Evolutionary conservation across 768 basidiomycete genomes (phyloP), one percentile per base, ranked within the genome.

Genomic region (Myochromella boudieri): DNA sequence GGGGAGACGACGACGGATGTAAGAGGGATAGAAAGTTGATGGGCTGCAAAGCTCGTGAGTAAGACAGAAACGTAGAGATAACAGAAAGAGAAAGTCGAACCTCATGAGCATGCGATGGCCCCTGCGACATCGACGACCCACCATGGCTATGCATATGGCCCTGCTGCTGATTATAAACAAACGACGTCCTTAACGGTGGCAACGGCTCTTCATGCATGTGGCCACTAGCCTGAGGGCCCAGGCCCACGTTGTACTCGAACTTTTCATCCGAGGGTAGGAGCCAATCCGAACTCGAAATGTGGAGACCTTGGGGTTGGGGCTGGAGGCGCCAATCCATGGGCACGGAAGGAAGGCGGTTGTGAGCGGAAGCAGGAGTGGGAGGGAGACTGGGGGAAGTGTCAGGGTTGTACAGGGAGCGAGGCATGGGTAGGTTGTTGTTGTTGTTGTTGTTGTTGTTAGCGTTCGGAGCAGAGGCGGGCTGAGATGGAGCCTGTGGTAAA

Each of bases 1-100:
- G 89, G 11, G 91, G 91, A 22, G 85, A 82, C 1, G 90, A 88
- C 0, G 89, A 88, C 1, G 91, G 91, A 57, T 91, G 89, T 40
- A 93, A 75, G 41, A 92, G 72, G 11, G 87, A 87, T 43, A 92
- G 75, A 63, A 92, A 93, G 66, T 93, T 93, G 71, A 93, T 91
- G 12, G 91, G 89, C 89, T 93, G 52, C 28, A 43, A 18, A 17
- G 43, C 24, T 46, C 46, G 53, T 55, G 56, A 61, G 55, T 53
- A 58, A 60, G 22, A 45, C 38, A 41, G 39, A 42, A n/a, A 39
- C 12, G 42, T 36, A 43, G 32, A 50, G n/a, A n/a, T n/a, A n/a
- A n/a, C n/a, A 54, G 53, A 41, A 52, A 52, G 52, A 44, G 55
- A 39, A 29, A 58, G 32, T 58, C 74, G 52, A 60, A 80, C 87